A percentile compares a stretch with the other conserved stretches of the same genome.
Conservation (phyloP, 2,329 filamentous ascomycete genomes). For the Diaporthe velutina region DNA sequence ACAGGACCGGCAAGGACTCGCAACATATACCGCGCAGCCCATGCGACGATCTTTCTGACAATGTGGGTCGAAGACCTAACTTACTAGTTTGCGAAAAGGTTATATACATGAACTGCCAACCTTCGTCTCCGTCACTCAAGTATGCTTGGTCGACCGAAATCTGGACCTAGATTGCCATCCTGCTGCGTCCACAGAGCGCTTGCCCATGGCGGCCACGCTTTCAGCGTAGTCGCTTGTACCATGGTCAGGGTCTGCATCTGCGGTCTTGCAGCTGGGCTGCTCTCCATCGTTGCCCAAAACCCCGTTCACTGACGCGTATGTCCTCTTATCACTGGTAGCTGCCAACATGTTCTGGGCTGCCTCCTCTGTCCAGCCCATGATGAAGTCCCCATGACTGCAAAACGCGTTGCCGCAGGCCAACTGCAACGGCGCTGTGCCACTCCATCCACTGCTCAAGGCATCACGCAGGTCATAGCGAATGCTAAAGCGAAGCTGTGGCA, state of each 20-base stretch:
- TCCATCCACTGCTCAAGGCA: conserved; percentile 54
- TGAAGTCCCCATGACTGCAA: conserved; percentile 60
- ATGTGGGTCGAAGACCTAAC: no score
- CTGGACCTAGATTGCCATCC: conserved; percentile 18
- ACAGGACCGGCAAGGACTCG: background rate
- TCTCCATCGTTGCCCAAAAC: conserved; percentile 49
- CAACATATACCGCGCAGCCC: background rate
- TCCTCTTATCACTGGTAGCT: conserved; percentile 47
- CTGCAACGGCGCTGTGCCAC: conserved; percentile 53
- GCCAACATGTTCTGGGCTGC: conserved; percentile 56
- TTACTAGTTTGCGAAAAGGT: background rate
- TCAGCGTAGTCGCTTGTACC: conserved; percentile 55
- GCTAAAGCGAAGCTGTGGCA: conserved; percentile 58
- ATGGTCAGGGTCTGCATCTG: conserved; percentile 54
- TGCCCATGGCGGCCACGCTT: conserved; percentile 47
- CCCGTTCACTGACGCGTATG: conserved; percentile 51
- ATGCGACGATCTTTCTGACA: background rate
- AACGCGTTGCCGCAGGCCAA: conserved; percentile 54
- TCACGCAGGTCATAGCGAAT: conserved; percentile 58
- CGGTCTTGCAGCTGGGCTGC: conserved; percentile 51
- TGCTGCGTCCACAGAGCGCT: background rate
- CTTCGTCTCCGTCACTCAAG: background rate
- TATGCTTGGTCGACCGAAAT: background rate
- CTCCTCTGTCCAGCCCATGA: conserved; percentile 59
- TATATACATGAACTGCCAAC: background rate